Evolutionary conservation across 2,329 filamentous ascomycete species (phyloP).

Genomic region (Rhexocercosporidium sp.): DNA sequence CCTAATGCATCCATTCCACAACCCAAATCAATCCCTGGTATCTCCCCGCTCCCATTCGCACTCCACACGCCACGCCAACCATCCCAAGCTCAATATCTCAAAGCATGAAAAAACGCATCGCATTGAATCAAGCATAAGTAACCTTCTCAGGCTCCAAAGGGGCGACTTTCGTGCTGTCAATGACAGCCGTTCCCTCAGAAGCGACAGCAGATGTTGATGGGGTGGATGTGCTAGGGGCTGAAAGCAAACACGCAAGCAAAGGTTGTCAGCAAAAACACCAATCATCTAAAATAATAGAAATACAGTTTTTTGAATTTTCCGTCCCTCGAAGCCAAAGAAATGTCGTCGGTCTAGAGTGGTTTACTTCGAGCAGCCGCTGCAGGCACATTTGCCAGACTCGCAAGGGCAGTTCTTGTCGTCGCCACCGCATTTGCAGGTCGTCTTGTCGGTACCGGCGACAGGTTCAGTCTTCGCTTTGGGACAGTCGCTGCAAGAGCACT

Average conservation of each 20-base stretch:
- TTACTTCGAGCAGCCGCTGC: conserved; percentile 39
- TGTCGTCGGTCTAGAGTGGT: conserved; percentile 10
- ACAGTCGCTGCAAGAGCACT: conserved; percentile 48
- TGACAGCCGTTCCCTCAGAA: conserved; percentile 28
- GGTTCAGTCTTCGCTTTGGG: conserved; percentile 46
- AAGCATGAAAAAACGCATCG: background rate
- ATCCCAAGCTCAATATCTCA: background rate
- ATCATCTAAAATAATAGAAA: conserved; percentile 28
- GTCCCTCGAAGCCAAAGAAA: conserved; percentile 15
- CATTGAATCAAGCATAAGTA: conserved; percentile 30
- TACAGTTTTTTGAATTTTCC: conserved; percentile 20
- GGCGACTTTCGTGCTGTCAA: conserved; percentile 38
- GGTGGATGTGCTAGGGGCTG: conserved; percentile 28
- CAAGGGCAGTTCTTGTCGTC: conserved; percentile 44
- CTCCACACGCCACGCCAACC: background rate
- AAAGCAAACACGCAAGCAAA: conserved; percentile 28
- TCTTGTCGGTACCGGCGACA: conserved; percentile 45
- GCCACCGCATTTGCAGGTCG: conserved; percentile 46
- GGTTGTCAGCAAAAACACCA: conserved; percentile 32
- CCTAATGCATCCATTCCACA: background rate
- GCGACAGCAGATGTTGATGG: conserved; percentile 30
- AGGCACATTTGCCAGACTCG: conserved; percentile 46
- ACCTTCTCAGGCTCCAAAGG: conserved; percentile 39
- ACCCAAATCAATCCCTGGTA: background rate
- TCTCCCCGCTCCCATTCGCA: background rate